Base-by-base conservation (phyloP, 331 rosid species). In the Spiraea crenata region DNA sequence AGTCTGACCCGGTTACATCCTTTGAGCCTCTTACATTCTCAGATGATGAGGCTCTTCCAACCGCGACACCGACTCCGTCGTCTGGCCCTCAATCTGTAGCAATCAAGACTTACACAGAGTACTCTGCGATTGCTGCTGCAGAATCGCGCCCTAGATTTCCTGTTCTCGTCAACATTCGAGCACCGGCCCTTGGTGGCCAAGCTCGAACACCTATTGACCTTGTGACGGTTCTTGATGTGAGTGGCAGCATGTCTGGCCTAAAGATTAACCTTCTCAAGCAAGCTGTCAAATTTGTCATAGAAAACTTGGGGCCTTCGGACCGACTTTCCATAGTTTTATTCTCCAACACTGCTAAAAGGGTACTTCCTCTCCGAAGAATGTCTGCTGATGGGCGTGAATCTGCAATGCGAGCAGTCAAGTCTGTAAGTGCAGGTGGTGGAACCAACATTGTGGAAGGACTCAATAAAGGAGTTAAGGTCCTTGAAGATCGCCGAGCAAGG, bases 261-360 rank as follows among this genome's bases (percentile, higher is more conserved):
- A 62, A 62, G 49, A 31, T 62, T 40, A 14, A 3, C 25, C 66
- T 61, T 62, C 1, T 62, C 50, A 62, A 62, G 67, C 35, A 6
- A 3, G 37, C 67, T 39, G 34, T 62, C 16, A 62, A 40, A n/a
- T 62, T 62, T 62, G 49, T 62, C 50, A 62, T 62, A 9, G 50
- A 62, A 62, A 62, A 62, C 35, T 62, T 62, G 49, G 67, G 50
- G 9, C 3, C 67, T 41, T 62, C 49, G 1, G 67, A 62, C 7
- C 20, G 67, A 9, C 67, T 62, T 9, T 62, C 67, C 4, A 17
- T 57, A 57, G 63, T 57, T 13, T 12, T 19, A 34, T 57, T 57
- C 42, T 57, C 63, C 12, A 34, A n/a, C 4, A 57, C 42, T 35
- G 42, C 63, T 57, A 31, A 39, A 57, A 57, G 63, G 35, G 63